phyloP scores from a whole-genome alignment of 257 asterid genomes.

The Gynochthodes officinalis region DNA sequence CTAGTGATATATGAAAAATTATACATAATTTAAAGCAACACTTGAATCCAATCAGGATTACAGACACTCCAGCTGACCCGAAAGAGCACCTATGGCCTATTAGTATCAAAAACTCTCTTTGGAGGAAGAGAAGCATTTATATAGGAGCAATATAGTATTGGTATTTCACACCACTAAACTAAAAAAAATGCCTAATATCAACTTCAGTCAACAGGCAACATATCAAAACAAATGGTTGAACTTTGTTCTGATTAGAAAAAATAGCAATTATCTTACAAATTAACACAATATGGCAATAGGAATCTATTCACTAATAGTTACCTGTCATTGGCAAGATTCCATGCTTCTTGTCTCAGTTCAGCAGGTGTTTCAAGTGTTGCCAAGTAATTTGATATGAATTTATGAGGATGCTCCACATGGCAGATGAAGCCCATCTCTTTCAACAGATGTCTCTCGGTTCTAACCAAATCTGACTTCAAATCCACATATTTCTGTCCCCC shows the following conservation, averaged over 20 bases:
- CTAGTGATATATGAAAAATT: too few relatives aligned
- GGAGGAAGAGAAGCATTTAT: not conserved
- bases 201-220: not conserved
- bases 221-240: not conserved
- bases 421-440: slow-evolving; percentile 98
- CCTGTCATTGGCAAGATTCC: slow-evolving; percentile 99
- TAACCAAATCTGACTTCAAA: slow-evolving; percentile 73
- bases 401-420: slow-evolving; percentile 99
- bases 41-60: not conserved
- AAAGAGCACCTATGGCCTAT: not conserved
- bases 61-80: not conserved
- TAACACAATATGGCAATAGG: slow-evolving; percentile 1
- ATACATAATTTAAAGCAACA: not conserved
- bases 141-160: not conserved
- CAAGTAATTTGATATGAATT: slow-evolving; percentile 89
- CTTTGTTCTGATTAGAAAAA: not conserved
- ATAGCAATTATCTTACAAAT: not conserved
- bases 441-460: slow-evolving; percentile 83
- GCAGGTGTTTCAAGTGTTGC: slow-evolving; percentile 70
- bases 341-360: slow-evolving; percentile 89
- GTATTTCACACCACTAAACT: not conserved
- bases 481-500: slow-evolving; percentile 62
- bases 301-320: slow-evolving; percentile 15
- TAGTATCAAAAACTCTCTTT: not conserved
- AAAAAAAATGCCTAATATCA: not conserved